phyloP scores from a whole-genome alignment of 2,329 filamentous ascomycete species.

The Hymenotorrendiella dingleyae region DNA sequence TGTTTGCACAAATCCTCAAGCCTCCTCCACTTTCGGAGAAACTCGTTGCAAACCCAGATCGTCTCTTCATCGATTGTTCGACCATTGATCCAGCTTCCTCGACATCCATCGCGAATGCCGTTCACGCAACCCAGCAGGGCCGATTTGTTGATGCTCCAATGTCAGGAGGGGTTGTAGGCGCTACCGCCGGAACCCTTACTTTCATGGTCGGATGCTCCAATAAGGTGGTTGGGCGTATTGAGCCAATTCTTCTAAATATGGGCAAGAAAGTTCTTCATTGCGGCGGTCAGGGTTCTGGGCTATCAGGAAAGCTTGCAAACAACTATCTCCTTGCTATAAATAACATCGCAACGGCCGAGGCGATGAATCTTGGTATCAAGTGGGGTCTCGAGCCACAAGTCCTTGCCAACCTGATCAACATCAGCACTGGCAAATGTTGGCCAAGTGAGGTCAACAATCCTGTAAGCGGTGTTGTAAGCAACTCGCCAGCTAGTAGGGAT shows the following conservation, averaged over 20 bases:
- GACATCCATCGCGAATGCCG: conserved; percentile 64
- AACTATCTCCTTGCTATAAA: conserved; percentile 94
- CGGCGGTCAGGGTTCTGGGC: conserved; percentile 74
- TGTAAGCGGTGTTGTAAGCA: conserved; percentile 74
- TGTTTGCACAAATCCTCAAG: conserved; percentile 72
- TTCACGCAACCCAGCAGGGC: conserved; percentile 61
- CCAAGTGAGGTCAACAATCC: conserved; percentile 95
- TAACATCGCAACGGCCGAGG: conserved; percentile 63
- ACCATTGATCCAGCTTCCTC: conserved; percentile 92
- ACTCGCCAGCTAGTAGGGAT: conserved; percentile 67
- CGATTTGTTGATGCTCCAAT: conserved; percentile 92
- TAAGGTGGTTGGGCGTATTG: conserved; percentile 56
- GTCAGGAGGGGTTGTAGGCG: conserved; percentile 93
- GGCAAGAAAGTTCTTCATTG: conserved; percentile 82
- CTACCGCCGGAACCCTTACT: conserved; percentile 77
- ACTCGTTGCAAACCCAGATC: conserved; percentile 45
- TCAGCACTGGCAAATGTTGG: conserved; percentile 93
- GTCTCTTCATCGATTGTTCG: conserved; percentile 91
- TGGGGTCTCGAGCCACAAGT: conserved; percentile 51
- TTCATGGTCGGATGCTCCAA: conserved; percentile 84
- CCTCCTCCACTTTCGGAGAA: conserved; percentile 43
- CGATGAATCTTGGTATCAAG: conserved; percentile 51
- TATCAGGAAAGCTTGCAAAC: conserved; percentile 92
- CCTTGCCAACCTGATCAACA: conserved; percentile 83
- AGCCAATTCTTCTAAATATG: conserved; percentile 71